Evolutionary conservation across 2,329 filamentous ascomycete species (phyloP), one percentile per base, ranked within the genome.

Genomic region (Talaromyces sp.): DNA sequence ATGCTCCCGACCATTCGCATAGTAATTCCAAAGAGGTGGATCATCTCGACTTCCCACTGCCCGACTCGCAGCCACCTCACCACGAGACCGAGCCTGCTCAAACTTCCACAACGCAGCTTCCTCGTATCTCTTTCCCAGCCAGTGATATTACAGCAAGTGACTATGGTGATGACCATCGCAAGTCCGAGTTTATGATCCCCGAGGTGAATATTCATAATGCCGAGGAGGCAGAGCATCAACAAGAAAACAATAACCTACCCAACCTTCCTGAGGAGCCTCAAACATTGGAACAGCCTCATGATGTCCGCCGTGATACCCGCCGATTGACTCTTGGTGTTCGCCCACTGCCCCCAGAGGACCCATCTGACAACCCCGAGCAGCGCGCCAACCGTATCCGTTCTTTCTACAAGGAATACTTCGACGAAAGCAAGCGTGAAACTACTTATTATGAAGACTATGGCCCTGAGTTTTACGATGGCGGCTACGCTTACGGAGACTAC

Each of bases 361-460:
- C 90, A 39, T 84, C 87, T 3, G 94, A 97, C 69, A 93, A 97
- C 69, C 91, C 94, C 0, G 94, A 97, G 72, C 87, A 93, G 67
- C 86, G 94, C 65, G 94, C 94, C 59, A 97, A 97, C 78, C 87
- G 94, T 53, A 99, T 99, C 62, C 85, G 94, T 71, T 99, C 94
- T 3, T 99, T 99, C 79, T 99, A 99, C 80, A 97, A 97, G 78
- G 94, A 99, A 70, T 99, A 99, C 77, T 99, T 99, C 65, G 94
- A 97, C 61, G 93, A 97, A 37, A 85, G 80, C 54, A 89, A 86
- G 69, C 63, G 70, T 55, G 75, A 75, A 32, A 76, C 62, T 27
- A 63, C 77, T 36, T 89, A 92, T 71, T 87, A 89, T 57, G 89
- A 92, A 65, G 89, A 93, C 64, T 90, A 90, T 65, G 86, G 88